Evolutionary conservation across 306 rosid genomes (phyloP).

Genomic region (Phaseolus lunatus): DNA sequence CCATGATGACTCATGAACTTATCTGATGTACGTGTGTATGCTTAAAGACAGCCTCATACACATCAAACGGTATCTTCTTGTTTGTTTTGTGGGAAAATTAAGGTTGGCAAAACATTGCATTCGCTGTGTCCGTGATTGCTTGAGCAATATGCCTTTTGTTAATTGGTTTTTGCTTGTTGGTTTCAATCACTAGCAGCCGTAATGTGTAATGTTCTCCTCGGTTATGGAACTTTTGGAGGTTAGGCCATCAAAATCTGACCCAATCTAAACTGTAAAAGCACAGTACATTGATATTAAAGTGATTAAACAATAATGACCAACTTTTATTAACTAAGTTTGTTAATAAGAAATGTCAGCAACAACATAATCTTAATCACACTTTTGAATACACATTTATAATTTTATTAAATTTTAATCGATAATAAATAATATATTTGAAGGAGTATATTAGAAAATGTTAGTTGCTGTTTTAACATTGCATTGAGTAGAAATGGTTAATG

Average conservation of each 20-base stretch:
- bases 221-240: not conserved
- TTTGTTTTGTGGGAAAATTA: conserved; percentile 1
- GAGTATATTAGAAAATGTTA: too few relatives aligned
- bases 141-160: not conserved
- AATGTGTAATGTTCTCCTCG: not conserved
- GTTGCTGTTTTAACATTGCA: too few relatives aligned
- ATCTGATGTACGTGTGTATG: not conserved
- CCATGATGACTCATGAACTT: conserved; percentile 16
- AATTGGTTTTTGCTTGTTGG: not conserved
- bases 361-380: too few relatives aligned
- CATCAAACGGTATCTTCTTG: not conserved
- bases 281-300: not conserved
- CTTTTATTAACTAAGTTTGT: not conserved
- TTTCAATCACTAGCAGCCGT: conserved; percentile 7
- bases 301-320: not conserved
- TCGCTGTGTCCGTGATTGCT: not conserved
- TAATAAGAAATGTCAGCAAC: too few relatives aligned
- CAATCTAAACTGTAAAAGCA: not conserved
- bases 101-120: conserved; percentile 19
- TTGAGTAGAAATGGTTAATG: too few relatives aligned
- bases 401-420: too few relatives aligned
- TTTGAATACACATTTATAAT: too few relatives aligned
- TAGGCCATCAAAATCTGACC: conserved; percentile 1
- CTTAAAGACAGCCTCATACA: not conserved
- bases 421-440: too few relatives aligned